Base-by-base conservation (phyloP, 306 rosid species). In the Castanea mollissima region DNA sequence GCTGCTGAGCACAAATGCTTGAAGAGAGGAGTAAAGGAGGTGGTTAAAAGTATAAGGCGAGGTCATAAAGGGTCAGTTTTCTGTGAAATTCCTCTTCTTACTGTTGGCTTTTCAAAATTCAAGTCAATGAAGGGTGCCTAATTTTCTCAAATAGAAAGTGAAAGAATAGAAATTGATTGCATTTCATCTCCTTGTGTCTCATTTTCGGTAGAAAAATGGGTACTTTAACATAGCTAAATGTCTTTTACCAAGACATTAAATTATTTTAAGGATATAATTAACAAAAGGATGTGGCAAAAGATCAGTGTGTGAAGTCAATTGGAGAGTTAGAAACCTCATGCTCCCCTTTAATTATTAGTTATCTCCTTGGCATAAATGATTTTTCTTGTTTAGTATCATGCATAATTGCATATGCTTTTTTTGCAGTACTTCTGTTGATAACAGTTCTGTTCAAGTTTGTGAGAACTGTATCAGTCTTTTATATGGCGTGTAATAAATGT, bases 1-100 rank as follows among this genome's bases (percentile, higher is more conserved):
- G 96, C 96, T 82, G 87, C 98, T 72, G 94, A 91, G 51, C 76
- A 91, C 79, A 96, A 93, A 79, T 96, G 99, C 91, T 79, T 93
- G 79, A 96, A 89, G 87, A 91, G 98, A 76, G 99, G 99, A 52
- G 99, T 96, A 2, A 96, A 96, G 79, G 99, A 96, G 80, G 99
- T 96, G 20, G 97, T 93, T 60, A 96, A 96, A 78, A 90, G 98
- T 74, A 96, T 93, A 34, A 82, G 93, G 82, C 92, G 98, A 3
- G 98, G 98, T 35, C 91, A 93, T 1, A 96, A 93, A 80, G 99
- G 99, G 99, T 95, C 20, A 62, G 87, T 78, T 16, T 76, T 63
- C 9, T 52, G 2, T 68, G 19, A 10, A 55, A 73, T 35, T 64
- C 57, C 5, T 5, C 18, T 59, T 59, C 15, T 35, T 15, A 5